These are phyloP conservation scores for Penicillium sp. DNA, from an alignment of 2,329 filamentous ascomycete genomes.

Conservation along the genomic window DNA sequence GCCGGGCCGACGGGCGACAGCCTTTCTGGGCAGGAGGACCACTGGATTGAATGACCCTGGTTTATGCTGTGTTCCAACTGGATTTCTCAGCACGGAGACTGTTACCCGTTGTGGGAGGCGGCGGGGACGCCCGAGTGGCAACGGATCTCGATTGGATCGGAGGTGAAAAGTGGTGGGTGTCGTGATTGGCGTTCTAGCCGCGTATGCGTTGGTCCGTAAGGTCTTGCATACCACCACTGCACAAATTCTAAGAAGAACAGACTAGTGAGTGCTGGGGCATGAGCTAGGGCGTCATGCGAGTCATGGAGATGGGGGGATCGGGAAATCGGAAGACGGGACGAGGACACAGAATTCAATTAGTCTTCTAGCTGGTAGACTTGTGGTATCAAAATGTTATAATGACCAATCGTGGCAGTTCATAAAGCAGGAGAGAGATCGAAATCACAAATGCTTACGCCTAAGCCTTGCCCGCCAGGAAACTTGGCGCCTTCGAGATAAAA, in stretches of 20 bases:
- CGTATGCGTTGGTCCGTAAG: no score
- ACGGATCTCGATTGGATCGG: constrained; percentile 1
- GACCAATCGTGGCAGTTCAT: no score
- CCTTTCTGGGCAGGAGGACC: constrained; percentile 30
- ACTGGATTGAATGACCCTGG: neutral
- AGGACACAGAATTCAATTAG: neutral
- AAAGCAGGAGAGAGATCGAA: no score
- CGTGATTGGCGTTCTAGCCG: constrained; percentile 1
- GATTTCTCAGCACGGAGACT: constrained; percentile 27
- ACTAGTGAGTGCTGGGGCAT: no score
- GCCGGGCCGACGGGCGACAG: constrained; percentile 19
- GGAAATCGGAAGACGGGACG: no score
- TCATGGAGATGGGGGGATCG: no score
- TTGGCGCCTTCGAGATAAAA: constrained; percentile 30
- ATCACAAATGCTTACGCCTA: no score
- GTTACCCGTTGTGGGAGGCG: constrained; percentile 12
- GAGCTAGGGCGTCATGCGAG: no score
- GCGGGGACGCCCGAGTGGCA: constrained; percentile 5
- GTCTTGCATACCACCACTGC: no score
- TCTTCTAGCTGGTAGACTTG: neutral
- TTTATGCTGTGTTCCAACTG: neutral
- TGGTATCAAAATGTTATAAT: neutral
- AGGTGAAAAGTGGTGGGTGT: neutral
- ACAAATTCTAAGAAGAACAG: no score
- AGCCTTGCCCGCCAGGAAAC: constrained; percentile 13